phyloP scores from a whole-genome alignment of 441 rosid species.

The Viola pubescens region DNA sequence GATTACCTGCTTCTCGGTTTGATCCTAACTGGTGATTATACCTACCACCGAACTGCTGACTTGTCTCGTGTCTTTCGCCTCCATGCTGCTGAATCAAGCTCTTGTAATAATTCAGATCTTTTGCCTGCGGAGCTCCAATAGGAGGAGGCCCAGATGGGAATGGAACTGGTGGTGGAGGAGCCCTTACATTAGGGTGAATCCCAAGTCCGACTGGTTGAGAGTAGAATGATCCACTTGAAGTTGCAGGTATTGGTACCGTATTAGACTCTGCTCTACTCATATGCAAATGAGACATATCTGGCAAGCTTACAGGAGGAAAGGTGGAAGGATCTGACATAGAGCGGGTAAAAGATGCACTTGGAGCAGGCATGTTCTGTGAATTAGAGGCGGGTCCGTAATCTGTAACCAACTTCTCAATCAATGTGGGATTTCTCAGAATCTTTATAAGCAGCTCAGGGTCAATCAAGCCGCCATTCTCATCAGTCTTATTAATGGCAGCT shows the following conservation, averaged over 20 bases:
- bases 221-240: conserved; percentile 43
- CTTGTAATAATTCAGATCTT: conserved; percentile 74
- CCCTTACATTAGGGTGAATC: conserved; percentile 20
- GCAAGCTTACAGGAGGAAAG: conserved; percentile 9
- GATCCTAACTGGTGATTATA: conserved; percentile 36
- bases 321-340: conserved; percentile 17
- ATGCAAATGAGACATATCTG: conserved; percentile 33
- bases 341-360: conserved; percentile 17
- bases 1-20: conserved; percentile 45
- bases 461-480: conserved; percentile 58
- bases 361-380: conserved; percentile 30
- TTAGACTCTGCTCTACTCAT: conserved; percentile 34
- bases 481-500: conserved; percentile 55
- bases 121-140: conserved; percentile 40
- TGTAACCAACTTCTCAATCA: conserved; percentile 64
- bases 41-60: conserved; percentile 35
- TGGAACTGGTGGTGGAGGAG: conserved; percentile 30
- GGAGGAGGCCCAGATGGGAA: conserved; percentile 26
- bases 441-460: conserved; percentile 75
- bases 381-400: conserved; percentile 44
- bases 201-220: conserved; percentile 35
- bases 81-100: conserved; percentile 96
- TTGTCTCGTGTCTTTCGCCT: conserved; percentile 62
- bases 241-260: conserved; percentile 24
- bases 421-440: conserved; percentile 64